phyloP scores from a whole-genome alignment of 371 early-diverging fungal species.

The Synchytrium microbalum region DNA sequence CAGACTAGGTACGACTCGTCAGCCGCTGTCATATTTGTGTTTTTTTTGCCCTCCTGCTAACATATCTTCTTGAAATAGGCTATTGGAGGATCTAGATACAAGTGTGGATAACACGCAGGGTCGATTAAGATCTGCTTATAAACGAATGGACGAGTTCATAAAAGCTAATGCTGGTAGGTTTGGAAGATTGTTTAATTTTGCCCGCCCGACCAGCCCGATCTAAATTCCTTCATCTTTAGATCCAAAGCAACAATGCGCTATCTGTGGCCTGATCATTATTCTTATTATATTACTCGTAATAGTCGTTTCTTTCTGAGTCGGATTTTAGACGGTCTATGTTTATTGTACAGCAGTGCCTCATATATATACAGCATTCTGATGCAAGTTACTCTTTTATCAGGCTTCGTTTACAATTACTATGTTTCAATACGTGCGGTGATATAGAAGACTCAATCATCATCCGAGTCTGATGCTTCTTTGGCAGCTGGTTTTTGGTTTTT shows the following conservation, averaged over 20 bases:
- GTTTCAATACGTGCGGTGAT: too few relatives aligned
- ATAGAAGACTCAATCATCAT: too few relatives aligned
- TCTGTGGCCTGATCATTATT: constrained; percentile 40
- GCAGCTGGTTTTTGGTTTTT: too few relatives aligned
- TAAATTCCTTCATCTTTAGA: constrained; percentile 22
- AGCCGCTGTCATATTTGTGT: constrained; percentile 12
- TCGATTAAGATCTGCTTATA: constrained; percentile 39
- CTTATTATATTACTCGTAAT: constrained; percentile 42
- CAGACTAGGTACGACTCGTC: constrained; percentile 37
- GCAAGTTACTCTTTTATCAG: too few relatives aligned
- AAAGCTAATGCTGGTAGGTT: constrained; percentile 38
- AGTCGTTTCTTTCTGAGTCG: constrained; percentile 10
- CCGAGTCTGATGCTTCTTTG: too few relatives aligned
- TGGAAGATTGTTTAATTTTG: constrained; percentile 13
- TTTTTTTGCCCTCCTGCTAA: constrained; percentile 11
- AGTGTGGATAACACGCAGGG: constrained; percentile 42
- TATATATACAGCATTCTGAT: too few relatives aligned
- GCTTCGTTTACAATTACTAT: too few relatives aligned
- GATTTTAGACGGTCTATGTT: too few relatives aligned
- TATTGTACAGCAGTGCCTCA: too few relatives aligned
- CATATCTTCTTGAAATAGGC: constrained; percentile 12
- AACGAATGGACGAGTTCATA: constrained; percentile 40
- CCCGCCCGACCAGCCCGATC: constrained; percentile 11
- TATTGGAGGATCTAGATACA: constrained; percentile 47
- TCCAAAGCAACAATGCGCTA: constrained; percentile 39